Base-by-base conservation (phyloP, 2,329 filamentous ascomycete species). In the Phialophora verrucosa region DNA sequence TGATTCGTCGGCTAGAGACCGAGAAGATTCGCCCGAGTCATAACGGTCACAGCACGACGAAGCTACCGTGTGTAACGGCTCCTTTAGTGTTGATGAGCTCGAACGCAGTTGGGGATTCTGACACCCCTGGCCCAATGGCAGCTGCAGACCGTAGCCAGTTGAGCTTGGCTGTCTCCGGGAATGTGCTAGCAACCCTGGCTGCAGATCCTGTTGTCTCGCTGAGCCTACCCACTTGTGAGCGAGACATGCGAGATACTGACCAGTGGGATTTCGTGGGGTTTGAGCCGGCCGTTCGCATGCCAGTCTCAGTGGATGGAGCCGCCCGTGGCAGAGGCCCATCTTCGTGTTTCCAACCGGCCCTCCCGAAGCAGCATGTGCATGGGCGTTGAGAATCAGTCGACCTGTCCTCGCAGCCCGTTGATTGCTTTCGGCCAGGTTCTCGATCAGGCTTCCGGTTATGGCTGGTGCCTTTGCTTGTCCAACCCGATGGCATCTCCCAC, bases 151-250 rank as follows among this genome's bases (percentile, higher is more conserved):
- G 47, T 55, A 25, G 38, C 14, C 42, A 29, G 23, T 32, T 20
- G 63, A 17, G 32, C 59, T 44, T 42, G 35, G 23, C 53, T 51
- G 20, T 54, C 38, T 38, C 50, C 49, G 56, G 56, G 62, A 50
- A 49, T 27, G 50, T 66, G 55, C 59, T 62, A 38, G 29, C 49
- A 54, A 56, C 49, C 60, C 60, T 50, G 32, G 65, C 53, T 51
- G 65, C 56, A 67, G 65, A 67, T 67, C 65, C 55, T 64, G 50
- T 56, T 42, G 63, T 31, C 38, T 10, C 44, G 38, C 44, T 65
- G 31, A 35, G 17, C 20, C 8, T 56, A 50, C 57, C 55, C 51
- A 60, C 62, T 31, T 50, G 32, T 32, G 50, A 38, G 35, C 25
- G 53, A 55, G 17, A 12, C 29, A 23, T 35, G 25, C 29, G 25